Evolutionary conservation across 495 filamentous ascomycete genomes (phyloP).

Genomic region (Evansstolkia leycettana): DNA sequence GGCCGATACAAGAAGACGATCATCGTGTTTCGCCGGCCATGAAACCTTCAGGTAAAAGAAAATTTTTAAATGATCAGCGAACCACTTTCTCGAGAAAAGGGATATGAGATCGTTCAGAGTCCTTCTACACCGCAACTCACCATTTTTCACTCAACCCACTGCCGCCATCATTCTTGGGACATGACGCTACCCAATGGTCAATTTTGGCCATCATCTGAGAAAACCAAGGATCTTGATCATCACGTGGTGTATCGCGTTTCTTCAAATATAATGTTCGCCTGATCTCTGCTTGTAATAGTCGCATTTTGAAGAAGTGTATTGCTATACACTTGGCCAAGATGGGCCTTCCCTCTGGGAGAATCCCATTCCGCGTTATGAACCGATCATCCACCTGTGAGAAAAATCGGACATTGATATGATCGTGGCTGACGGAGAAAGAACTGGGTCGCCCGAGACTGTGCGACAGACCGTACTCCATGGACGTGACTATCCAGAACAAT

Average conservation of each 20-base stretch:
- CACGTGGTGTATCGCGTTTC: conserved; percentile 55
- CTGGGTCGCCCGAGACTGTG: conserved; percentile 77
- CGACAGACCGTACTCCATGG: conserved; percentile 78
- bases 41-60: conserved; percentile 63
- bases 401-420: conserved; percentile 71
- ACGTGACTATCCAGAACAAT: conserved; percentile 71
- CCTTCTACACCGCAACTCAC: conserved; percentile 31
- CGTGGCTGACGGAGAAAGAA: conserved; percentile 63
- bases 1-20: conserved; percentile 73
- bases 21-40: conserved; percentile 68
- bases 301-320: conserved; percentile 90
- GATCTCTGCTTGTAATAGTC: conserved; percentile 76
- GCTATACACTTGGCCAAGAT: conserved; percentile 72
- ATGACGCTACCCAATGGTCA: conserved; percentile 54
- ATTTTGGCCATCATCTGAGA: conserved; percentile 63
- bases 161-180: conserved; percentile 49
- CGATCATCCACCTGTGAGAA: conserved; percentile 69
- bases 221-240: conserved; percentile 81
- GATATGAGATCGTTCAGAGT: conserved; percentile 2
- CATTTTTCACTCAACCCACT: conserved; percentile 54
- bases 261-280: conserved; percentile 71
- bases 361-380: conserved; percentile 67
- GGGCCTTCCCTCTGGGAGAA: conserved; percentile 48
- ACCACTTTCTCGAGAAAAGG: too few species aligned
- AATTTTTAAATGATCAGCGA: neutral